These are phyloP conservation scores for Neofusicoccum laricinum DNA, from an alignment of 2,329 filamentous ascomycete species.

Conservation along the genomic window DNA sequence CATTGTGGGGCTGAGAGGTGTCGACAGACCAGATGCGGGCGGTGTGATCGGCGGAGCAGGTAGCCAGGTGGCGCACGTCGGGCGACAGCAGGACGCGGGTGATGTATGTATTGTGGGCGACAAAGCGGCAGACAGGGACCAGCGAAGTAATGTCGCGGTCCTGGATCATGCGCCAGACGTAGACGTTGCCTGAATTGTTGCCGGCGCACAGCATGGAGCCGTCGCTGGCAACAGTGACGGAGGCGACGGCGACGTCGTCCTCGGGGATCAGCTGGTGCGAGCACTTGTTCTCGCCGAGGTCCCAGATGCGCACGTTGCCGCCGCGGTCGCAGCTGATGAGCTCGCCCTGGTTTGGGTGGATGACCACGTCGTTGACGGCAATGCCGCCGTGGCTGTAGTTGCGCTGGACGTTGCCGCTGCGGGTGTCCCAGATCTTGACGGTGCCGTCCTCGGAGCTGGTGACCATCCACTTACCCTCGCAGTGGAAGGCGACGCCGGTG, in stretches of 20 bases:
- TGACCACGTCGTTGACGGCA: slow-evolving; percentile 96
- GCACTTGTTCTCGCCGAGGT: slow-evolving; percentile 94
- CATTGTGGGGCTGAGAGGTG: slow-evolving; percentile 34
- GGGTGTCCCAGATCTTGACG: slow-evolving; percentile 95
- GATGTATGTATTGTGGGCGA: slow-evolving; percentile 88
- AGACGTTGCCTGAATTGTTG: slow-evolving; percentile 91
- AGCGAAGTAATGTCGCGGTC: slow-evolving; percentile 78
- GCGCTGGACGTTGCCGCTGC: slow-evolving; percentile 79
- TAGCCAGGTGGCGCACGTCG: slow-evolving; percentile 90
- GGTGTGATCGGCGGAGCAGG: slow-evolving; percentile 89
- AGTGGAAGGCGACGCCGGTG: slow-evolving; percentile 95
- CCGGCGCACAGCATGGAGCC: slow-evolving; percentile 89
- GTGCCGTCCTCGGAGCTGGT: slow-evolving; percentile 95
- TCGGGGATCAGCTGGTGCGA: slow-evolving; percentile 94
- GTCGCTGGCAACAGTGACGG: slow-evolving; percentile 93
- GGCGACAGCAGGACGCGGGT: slow-evolving; percentile 88
- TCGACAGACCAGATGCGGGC: slow-evolving; percentile 97
- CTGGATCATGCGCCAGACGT: slow-evolving; percentile 92
- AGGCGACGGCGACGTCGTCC: slow-evolving; percentile 89
- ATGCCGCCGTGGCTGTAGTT: slow-evolving; percentile 87
- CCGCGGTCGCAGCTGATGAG: slow-evolving; percentile 93
- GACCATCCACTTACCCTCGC: slow-evolving; percentile 99
- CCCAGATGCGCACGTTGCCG: slow-evolving; percentile 93
- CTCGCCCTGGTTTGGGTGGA: slow-evolving; percentile 97
- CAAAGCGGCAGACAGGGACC: slow-evolving; percentile 83